Base-by-base conservation (phyloP, 805 yeast species). In the Yamadazyma akitaensis region DNA sequence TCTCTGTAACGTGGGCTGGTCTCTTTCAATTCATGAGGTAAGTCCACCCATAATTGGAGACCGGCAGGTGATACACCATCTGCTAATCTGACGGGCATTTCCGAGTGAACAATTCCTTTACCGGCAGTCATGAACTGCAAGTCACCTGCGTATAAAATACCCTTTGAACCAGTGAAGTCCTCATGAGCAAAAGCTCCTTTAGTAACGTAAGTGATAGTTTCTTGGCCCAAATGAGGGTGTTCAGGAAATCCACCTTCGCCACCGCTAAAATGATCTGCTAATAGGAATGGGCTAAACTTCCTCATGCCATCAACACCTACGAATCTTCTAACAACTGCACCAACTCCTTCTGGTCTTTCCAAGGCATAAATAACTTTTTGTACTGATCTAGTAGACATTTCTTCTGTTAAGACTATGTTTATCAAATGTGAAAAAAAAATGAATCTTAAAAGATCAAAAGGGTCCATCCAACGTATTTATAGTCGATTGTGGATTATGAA, bases 111-210 rank as follows among this genome's bases (percentile, higher is more conserved):
- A 32, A 88, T 80, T 42, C 95, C 97, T 56, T 77, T 78, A 49
- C 96, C 96, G 5, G 96, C 96, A 24, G 96, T 89, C 96, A 89
- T 89, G 64, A 89, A 88, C 64, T 89, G 97, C 54, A 90, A 70
- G 62, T 89, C 97, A 47, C 96, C 96, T 7, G 88, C 80, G 51
- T 78, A 74, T 44, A 90, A 67, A 8, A 87, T 73, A 46, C 96
- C 96, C 44, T 77, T 75, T n/a, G 85, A 70, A 1, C 96, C 96
- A 2, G 95, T 86, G 66, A 89, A 88, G 62, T 90, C 97, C 51
- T 63, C 73, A 48, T 69, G 74, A 13, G 72, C 72, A 49, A 69
- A 57, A 0, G 68, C 71, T 38, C 74, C 72, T 40, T 61, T 51
- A 28, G 61, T 47, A 40, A 67, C 53, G 34, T 59, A 59, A 13